Evolutionary conservation across 139 green algal genomes (phyloP), one percentile per base, ranked within the genome.

Genomic region (Chlorella vulgaris): DNA sequence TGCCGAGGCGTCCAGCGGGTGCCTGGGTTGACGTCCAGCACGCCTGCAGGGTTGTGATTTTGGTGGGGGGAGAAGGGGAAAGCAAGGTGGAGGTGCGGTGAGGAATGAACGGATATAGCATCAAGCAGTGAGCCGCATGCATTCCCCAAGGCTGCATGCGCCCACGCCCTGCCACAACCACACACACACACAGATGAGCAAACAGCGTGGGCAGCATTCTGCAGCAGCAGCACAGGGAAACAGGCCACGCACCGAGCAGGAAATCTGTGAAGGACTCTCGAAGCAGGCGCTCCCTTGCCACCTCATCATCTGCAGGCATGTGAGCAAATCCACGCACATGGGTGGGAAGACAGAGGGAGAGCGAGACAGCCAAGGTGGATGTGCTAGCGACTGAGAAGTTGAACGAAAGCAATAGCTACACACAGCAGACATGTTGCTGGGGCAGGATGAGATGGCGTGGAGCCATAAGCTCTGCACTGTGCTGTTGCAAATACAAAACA

Each of bases 241-340:
- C 10, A 15, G 13, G 47, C 47, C 10, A 15, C 43, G 89, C 69
- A 6, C 90, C 91, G 26, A 83, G 67, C 31, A 96, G 89, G 81
- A 98, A 95, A 80, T 98, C 94, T 15, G 93, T 85, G 81, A 98
- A 96, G 35, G 85, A 88, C 42, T 94, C 85, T 0, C 95, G 89
- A 68, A 79, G 40, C 8, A 61, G 47, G 36, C 68, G 18, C 70
- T 84, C 55, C 63, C 83, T 31, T 53, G 83, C 86, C 1, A 74
- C 60, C n/a, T 92, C 88, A 10, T 77, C 84, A 6, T 94, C 70
- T 66, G 67, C 29, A 40, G 2, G n/a, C 6, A 5, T 28, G 26
- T 28, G 8, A 40, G 8, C n/a, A 24, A 7, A n/a, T n/a, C n/a
- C n/a, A n/a, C n/a, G n/a, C n/a, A n/a, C n/a, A n/a, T n/a, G n/a